Conservation (phyloP, 371 early-diverging fungal genomes). For the Scutellospora calospora region DNA sequence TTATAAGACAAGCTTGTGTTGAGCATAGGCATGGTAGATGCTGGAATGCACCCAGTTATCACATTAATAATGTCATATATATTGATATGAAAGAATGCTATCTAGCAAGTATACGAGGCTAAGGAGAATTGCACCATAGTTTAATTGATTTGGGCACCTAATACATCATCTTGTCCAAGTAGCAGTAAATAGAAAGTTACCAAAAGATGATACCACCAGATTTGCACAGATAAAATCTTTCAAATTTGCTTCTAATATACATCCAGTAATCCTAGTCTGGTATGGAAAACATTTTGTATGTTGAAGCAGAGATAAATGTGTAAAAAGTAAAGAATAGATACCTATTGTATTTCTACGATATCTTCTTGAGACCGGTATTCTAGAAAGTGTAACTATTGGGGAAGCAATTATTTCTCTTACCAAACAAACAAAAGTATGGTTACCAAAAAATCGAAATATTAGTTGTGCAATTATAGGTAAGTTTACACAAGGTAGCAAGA, state of each 20-base stretch:
- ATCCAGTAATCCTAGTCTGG: background rate
- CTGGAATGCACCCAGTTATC: background rate
- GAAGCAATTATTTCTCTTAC: constrained; percentile 29
- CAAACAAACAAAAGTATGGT: background rate
- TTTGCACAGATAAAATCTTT: constrained; percentile 18
- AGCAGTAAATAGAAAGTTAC: background rate
- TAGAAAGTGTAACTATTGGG: constrained; percentile 1
- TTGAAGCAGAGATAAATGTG: background rate
- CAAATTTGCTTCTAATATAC: too few species aligned
- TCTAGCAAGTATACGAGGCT: constrained; percentile 11
- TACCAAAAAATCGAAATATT: constrained; percentile 9
- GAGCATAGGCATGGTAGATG: constrained; percentile 24
- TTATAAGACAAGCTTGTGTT: constrained; percentile 25
- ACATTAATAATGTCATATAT: background rate
- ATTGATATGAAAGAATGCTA: constrained; percentile 19
- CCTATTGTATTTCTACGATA: background rate
- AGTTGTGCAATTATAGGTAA: constrained; percentile 33
- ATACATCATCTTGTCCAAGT: constrained; percentile 9
- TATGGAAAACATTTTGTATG: background rate
- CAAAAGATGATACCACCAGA: background rate
- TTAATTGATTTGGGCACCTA: constrained; percentile 3
- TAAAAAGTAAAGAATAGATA: background rate
- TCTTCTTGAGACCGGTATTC: background rate
- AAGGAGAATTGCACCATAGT: constrained; percentile 21
- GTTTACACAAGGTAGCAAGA: background rate